phyloP scores from a whole-genome alignment of 2,329 filamentous ascomycete species.

The Aspergillus niger region DNA sequence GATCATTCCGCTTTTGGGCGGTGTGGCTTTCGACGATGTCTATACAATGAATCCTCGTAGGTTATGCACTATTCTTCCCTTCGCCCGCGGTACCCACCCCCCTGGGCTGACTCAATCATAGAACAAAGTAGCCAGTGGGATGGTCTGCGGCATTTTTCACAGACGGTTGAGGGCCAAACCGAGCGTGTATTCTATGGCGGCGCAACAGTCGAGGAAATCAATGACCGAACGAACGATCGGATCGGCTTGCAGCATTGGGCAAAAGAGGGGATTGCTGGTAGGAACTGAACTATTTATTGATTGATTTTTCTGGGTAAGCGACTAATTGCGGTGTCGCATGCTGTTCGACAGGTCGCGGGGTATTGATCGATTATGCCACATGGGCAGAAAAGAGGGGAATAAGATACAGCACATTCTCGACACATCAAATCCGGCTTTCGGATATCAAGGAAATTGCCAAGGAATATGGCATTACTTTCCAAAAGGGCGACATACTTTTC shows the following conservation, averaged over 20 bases:
- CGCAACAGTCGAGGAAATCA: constrained; percentile 49
- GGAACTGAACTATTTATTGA: not conserved
- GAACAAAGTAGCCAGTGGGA: constrained; percentile 57
- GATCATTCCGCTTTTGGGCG: constrained; percentile 52
- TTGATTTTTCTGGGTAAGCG: not conserved
- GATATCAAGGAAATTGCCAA: constrained; percentile 44
- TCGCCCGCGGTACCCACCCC: not conserved
- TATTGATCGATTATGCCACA: constrained; percentile 54
- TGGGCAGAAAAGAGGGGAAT: constrained; percentile 48
- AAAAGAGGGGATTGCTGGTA: constrained; percentile 49
- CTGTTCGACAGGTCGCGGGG: constrained; percentile 48
- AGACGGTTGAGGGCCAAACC: constrained; percentile 38
- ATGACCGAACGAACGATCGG: constrained; percentile 45
- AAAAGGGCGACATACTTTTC: constrained; percentile 57
- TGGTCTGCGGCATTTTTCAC: constrained; percentile 53
- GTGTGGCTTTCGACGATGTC: constrained; percentile 53
- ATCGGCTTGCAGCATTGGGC: constrained; percentile 55
- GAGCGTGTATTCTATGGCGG: constrained; percentile 54
- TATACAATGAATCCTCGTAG: constrained; percentile 54
- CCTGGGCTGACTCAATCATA: constrained; percentile 7
- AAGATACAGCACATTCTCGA: constrained; percentile 44
- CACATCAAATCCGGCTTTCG: constrained; percentile 41
- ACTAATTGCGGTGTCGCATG: not conserved
- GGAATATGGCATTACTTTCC: constrained; percentile 49
- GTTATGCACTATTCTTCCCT: constrained; percentile 11